Evolutionary conservation across 176 grass and related monocot genomes (phyloP).

Genomic region (Chrysopogon serrulatus): DNA sequence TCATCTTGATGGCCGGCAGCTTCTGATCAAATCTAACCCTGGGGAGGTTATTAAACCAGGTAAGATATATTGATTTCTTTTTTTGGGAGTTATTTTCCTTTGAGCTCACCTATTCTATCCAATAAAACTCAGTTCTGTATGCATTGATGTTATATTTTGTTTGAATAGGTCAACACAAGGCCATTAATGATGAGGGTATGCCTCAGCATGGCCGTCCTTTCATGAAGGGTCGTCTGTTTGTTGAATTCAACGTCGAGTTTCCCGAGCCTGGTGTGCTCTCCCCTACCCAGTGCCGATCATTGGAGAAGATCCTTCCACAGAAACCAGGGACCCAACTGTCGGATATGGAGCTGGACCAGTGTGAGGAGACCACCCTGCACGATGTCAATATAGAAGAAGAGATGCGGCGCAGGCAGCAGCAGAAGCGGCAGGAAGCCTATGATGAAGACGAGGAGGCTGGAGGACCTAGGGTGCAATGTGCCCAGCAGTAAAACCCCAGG

Average conservation of each 20-base stretch:
- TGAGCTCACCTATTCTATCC: neutral
- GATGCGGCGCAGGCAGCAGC: slow-evolving; percentile 69
- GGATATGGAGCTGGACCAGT: slow-evolving; percentile 65
- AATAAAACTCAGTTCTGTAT: neutral
- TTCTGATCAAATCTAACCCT: slow-evolving; percentile 89
- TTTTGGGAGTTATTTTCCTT: neutral
- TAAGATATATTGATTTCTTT: slow-evolving; percentile 6
- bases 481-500: slow-evolving; percentile 63
- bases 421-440: slow-evolving; percentile 66
- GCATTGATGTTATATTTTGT: neutral
- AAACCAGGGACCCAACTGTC: slow-evolving; percentile 38
- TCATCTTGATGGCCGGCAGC: slow-evolving; percentile 81
- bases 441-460: slow-evolving; percentile 61
- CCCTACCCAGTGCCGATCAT: slow-evolving; percentile 42
- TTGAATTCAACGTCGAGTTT: slow-evolving; percentile 85
- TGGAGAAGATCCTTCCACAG: slow-evolving; percentile 63
- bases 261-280: slow-evolving; percentile 54
- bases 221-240: slow-evolving; percentile 85
- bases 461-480: slow-evolving; percentile 80
- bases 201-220: slow-evolving; percentile 81
- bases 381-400: slow-evolving; percentile 96
- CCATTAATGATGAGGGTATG: slow-evolving; percentile 95
- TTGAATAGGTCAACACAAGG: slow-evolving; percentile 73
- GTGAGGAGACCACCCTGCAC: slow-evolving; percentile 76
- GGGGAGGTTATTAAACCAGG: slow-evolving; percentile 91